These are phyloP conservation scores for Candida verbasci DNA, from an alignment of 805 yeast genomes.

Conservation along the genomic window DNA sequence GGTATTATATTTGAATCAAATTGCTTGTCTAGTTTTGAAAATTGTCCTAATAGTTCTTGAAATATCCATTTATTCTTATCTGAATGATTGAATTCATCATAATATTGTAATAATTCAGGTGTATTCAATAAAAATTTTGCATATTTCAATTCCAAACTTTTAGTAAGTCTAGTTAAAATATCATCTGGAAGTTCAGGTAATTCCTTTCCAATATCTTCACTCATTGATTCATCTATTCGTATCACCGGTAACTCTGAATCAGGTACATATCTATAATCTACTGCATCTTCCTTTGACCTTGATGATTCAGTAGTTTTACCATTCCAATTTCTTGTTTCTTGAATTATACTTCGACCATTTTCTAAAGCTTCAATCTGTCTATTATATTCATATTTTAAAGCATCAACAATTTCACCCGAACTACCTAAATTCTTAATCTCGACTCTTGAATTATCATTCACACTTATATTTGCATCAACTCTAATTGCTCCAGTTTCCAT, in stretches of 20 bases:
- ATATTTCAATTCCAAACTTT: slow-evolving; percentile 58
- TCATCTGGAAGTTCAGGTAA: slow-evolving; percentile 65
- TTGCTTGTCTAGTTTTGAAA: slow-evolving; percentile 46
- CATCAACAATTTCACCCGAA: slow-evolving; percentile 71
- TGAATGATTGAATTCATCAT: slow-evolving; percentile 21
- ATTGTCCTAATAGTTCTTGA: slow-evolving; percentile 72
- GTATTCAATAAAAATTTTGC: slow-evolving; percentile 64
- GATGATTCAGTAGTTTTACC: slow-evolving; percentile 64
- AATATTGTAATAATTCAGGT: slow-evolving; percentile 48
- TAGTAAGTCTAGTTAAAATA: slow-evolving; percentile 41
- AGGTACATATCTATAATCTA: slow-evolving; percentile 92
- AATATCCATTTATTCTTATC: slow-evolving; percentile 73
- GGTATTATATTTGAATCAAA: slow-evolving; percentile 26
- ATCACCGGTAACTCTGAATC: slow-evolving; percentile 82
- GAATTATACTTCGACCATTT: slow-evolving; percentile 22
- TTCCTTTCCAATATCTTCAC: slow-evolving; percentile 33
- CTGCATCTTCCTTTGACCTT: slow-evolving; percentile 73
- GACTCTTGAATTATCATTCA: slow-evolving; percentile 66
- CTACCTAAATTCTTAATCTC: slow-evolving; percentile 90
- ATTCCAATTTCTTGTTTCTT: slow-evolving; percentile 91
- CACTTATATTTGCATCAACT: slow-evolving; percentile 90
- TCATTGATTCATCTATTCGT: slow-evolving; percentile 38
- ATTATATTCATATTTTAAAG: slow-evolving; percentile 66
- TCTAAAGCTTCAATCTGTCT: slow-evolving; percentile 59
- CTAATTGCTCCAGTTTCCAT: slow-evolving; percentile 93